Evolutionary conservation across 371 early-diverging fungal species (phyloP).

Genomic region (Agmasoma carcini): DNA sequence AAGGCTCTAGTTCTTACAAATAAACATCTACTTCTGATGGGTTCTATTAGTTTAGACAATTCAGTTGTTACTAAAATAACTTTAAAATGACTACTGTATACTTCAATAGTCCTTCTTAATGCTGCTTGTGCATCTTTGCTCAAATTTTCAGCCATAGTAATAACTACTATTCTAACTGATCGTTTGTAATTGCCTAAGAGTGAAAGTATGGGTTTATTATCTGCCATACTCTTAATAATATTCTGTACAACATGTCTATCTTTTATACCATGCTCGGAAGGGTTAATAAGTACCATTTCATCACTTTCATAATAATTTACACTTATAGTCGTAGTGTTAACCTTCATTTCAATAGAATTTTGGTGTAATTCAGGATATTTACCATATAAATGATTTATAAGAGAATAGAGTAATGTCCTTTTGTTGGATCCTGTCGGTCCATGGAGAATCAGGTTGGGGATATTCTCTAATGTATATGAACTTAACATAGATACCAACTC

Average conservation of each 20-base stretch:
- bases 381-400: slow-evolving; percentile 56
- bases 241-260: slow-evolving; percentile 88
- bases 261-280: slow-evolving; percentile 67
- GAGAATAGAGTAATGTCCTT: slow-evolving; percentile 72
- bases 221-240: slow-evolving; percentile 85
- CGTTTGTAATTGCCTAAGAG: slow-evolving; percentile 10
- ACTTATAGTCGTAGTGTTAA: slow-evolving; percentile 74
- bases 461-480: slow-evolving; percentile 57
- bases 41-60: slow-evolving; percentile 74
- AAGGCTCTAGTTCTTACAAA: slow-evolving; percentile 74
- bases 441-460: slow-evolving; percentile 85
- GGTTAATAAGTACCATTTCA: slow-evolving; percentile 42
- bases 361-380: slow-evolving; percentile 44
- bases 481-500: slow-evolving; percentile 62
- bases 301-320: slow-evolving; percentile 44
- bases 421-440: slow-evolving; percentile 90
- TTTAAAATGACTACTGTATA: slow-evolving; percentile 76
- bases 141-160: slow-evolving; percentile 82
- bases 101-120: slow-evolving; percentile 93
- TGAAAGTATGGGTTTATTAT: slow-evolving; percentile 76
- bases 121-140: slow-evolving; percentile 86
- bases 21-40: slow-evolving; percentile 82
- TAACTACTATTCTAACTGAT: slow-evolving; percentile 62
- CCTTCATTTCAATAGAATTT: slow-evolving; percentile 76
- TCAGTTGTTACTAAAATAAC: slow-evolving; percentile 77